Evolutionary conservation across 2,329 filamentous ascomycete genomes (phyloP), one percentile per base, ranked within the genome.

Genomic region (Botrytis byssoidea): DNA sequence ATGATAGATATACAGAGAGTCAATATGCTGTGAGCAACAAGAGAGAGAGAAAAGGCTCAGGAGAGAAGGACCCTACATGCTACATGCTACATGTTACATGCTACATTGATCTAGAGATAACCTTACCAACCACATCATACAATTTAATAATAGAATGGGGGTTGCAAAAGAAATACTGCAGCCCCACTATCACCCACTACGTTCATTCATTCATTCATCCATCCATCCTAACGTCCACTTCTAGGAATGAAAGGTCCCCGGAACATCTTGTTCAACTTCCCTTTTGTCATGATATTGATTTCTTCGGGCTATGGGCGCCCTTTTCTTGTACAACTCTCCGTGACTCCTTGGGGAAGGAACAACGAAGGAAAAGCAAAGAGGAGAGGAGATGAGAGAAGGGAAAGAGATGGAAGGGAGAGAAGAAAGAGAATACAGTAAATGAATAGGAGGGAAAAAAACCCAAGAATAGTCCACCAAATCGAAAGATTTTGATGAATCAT

Each of bases 181-280:
- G 29, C 40, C 61, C 40, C 61, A 64, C 61, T 12, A 64, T 64
- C 40, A 20, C 35, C 25, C 8, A 44, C 16, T 40, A 20, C 22
- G 29, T 55, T 14, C 48, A 55, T 55, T 14, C 48, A n/a, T 29
- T 10, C 42, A 42, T 42, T 1, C 55, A 60, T 37, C 35, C 37
- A 29, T 42, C 42, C 16, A 44, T 44, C 42, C 16, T 42, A 1
- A 44, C 16, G 7, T 64, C 40, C 40, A 46, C 40, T 44, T 10
- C 22, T 10, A 46, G 29, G 37, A 46, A 44, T 32, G 40, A 46
- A 29, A 46, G 40, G 32, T 64, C 40, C 14, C 40, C 14, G 16
- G 61, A 44, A 64, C 61, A 64, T 64, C 61, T 44, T 14, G 40
- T 64, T 46, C 61, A 42, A 64, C 61, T 64, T 44, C n/a, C 25